phyloP scores from a whole-genome alignment of 1,139 yeast species.

The Pneumocystis canis region DNA sequence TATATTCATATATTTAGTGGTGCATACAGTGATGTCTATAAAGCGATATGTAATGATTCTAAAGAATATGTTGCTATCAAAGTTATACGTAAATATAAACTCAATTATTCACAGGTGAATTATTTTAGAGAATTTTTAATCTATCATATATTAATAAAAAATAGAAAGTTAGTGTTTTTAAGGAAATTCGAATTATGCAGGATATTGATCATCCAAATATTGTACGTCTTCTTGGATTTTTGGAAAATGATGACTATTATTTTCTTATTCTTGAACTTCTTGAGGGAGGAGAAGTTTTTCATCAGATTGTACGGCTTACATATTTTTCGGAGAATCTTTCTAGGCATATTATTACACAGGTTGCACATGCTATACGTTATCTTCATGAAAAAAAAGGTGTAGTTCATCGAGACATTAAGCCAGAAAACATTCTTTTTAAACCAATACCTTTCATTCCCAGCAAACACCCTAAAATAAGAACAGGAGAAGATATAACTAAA shows the following conservation, averaged over 20 bases:
- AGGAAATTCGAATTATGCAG: conserved; percentile 77
- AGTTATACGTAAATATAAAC: conserved; percentile 57
- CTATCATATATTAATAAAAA: conserved; percentile 19
- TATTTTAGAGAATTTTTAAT: not conserved
- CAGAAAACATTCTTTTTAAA: conserved; percentile 74
- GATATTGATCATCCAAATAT: conserved; percentile 58
- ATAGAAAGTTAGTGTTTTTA: conserved; percentile 48
- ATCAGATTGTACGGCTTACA: conserved; percentile 79
- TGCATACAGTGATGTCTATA: conserved; percentile 77
- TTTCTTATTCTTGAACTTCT: conserved; percentile 74
- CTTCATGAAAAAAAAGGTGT: conserved; percentile 71
- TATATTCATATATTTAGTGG: conserved; percentile 45
- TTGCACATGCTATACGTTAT: conserved; percentile 67
- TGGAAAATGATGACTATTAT: conserved; percentile 49
- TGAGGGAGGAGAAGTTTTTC: conserved; percentile 89
- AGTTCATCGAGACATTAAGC: conserved; percentile 90
- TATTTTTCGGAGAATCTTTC: conserved; percentile 78
- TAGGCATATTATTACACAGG: conserved; percentile 71
- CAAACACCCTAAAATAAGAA: conserved; percentile 36
- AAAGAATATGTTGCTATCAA: conserved; percentile 62
- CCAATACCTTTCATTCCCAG: conserved; percentile 55
- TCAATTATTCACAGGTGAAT: conserved; percentile 33
- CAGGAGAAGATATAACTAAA: conserved; percentile 64
- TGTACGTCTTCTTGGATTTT: conserved; percentile 53
- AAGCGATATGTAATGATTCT: conserved; percentile 41